Conservation (phyloP, 495 filamentous ascomycete genomes). For the Podospora fimiseda region DNA sequence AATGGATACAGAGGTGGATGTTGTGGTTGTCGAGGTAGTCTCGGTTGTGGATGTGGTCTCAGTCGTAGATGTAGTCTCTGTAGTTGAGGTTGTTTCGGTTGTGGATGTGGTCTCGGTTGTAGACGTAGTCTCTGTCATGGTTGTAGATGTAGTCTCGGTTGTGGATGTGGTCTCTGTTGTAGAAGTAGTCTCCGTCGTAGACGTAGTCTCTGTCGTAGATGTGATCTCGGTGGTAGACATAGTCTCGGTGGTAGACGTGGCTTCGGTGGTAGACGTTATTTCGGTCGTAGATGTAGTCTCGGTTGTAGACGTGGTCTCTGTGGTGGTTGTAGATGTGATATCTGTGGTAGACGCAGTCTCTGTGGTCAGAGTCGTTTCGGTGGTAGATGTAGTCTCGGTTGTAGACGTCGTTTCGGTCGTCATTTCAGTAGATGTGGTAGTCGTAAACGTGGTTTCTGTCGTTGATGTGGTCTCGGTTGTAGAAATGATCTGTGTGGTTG, state of each 20-base stretch:
- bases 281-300: background rate
- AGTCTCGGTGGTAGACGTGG: background rate
- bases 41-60: no score
- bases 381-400: background rate
- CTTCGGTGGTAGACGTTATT: background rate
- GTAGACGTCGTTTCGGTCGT: background rate
- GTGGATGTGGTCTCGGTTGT: background rate
- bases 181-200: background rate
- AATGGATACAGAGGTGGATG: no score
- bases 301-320: background rate
- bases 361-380: background rate
- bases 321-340: background rate
- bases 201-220: background rate
- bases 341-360: no score
- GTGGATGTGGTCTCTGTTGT: background rate
- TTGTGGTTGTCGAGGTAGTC: no score
- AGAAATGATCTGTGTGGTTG: background rate
- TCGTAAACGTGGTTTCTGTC: background rate
- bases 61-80: no score
- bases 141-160: background rate
- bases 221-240: background rate
- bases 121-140: background rate
- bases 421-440: background rate
- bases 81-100: background rate
- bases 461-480: background rate